Evolutionary conservation across 2,329 filamentous ascomycete species (phyloP).

Genomic region (Aspergillus candidus): DNA sequence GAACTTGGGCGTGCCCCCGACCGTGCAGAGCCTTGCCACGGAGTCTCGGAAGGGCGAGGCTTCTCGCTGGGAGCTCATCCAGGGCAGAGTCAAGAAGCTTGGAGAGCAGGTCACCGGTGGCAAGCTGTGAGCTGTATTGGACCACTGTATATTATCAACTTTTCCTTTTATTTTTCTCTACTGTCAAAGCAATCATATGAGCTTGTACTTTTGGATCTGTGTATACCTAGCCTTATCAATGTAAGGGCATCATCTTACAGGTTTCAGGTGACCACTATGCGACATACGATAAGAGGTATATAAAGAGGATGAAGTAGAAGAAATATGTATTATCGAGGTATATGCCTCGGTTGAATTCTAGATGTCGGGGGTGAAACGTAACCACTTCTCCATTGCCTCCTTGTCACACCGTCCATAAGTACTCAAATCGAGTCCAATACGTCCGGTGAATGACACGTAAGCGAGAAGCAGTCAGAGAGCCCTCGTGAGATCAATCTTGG

Average conservation of each 20-base stretch:
- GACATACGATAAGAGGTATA: no score
- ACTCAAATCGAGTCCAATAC: constrained; percentile 22
- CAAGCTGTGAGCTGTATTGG: constrained; percentile 43
- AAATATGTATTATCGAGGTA: no score
- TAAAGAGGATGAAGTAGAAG: no score
- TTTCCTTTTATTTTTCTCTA: constrained; percentile 4
- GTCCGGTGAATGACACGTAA: constrained; percentile 3
- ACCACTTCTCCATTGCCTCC: constrained; percentile 21
- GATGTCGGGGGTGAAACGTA: constrained; percentile 38
- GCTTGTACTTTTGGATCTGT: constrained; percentile 8
- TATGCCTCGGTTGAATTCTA: no score
- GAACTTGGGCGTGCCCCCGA: constrained; percentile 44
- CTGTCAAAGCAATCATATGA: constrained; percentile 3
- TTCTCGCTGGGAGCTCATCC: constrained; percentile 40
- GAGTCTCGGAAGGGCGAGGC: constrained; percentile 27
- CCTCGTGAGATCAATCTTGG: constrained; percentile 26
- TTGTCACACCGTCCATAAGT: constrained; percentile 15
- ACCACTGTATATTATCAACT: constrained; percentile 18
- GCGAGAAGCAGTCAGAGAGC: constrained; percentile 34
- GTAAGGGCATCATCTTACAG: no score
- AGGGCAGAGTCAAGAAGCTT: constrained; percentile 57
- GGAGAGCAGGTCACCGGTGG: constrained; percentile 63
- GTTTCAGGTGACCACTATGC: no score
- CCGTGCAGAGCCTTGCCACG: constrained; percentile 27
- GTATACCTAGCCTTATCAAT: constrained; percentile 10